phyloP scores from a whole-genome alignment of 306 rosid genomes.

The Fagus crenata region DNA sequence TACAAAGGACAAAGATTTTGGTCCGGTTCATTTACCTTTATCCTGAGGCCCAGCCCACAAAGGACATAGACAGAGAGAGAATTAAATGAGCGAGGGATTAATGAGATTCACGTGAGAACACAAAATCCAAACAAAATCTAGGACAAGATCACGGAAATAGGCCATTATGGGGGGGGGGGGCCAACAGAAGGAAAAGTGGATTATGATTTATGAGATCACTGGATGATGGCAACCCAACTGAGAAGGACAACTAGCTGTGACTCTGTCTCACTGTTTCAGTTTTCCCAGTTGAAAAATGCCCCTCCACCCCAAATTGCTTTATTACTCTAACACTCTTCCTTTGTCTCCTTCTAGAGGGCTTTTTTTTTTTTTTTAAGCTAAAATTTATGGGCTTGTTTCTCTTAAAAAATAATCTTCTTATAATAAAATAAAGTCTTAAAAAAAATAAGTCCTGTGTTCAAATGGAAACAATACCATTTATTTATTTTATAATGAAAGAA shows the following conservation, averaged over 20 bases:
- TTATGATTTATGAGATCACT: slow-evolving; percentile 42
- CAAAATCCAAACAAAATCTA: slow-evolving; percentile 57
- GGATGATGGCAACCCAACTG: slow-evolving; percentile 50
- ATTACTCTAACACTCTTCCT: background rate
- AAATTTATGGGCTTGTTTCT: too few relatives aligned
- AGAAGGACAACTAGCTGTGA: slow-evolving; percentile 44
- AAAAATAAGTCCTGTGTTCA: too few relatives aligned
- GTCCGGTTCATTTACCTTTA: background rate
- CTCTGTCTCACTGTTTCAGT: background rate
- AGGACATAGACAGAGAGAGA: slow-evolving; percentile 19
- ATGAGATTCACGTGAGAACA: slow-evolving; percentile 67
- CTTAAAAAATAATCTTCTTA: too few relatives aligned
- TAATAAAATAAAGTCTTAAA: too few relatives aligned
- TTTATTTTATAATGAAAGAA: too few relatives aligned
- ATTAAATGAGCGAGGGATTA: slow-evolving; percentile 29
- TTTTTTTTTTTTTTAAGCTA: too few relatives aligned
- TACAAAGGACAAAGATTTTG: background rate
- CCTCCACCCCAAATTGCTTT: background rate
- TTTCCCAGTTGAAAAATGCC: background rate
- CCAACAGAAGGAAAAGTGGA: slow-evolving; percentile 11
- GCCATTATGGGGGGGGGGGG: background rate
- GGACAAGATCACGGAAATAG: slow-evolving; percentile 29
- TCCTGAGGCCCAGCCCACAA: slow-evolving; percentile 26
- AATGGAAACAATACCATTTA: too few relatives aligned
- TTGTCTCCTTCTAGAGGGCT: background rate